Evolutionary conservation across 192 early-diverging fungal genomes (phyloP).

Genomic region (Linnemannia schmuckeri): DNA sequence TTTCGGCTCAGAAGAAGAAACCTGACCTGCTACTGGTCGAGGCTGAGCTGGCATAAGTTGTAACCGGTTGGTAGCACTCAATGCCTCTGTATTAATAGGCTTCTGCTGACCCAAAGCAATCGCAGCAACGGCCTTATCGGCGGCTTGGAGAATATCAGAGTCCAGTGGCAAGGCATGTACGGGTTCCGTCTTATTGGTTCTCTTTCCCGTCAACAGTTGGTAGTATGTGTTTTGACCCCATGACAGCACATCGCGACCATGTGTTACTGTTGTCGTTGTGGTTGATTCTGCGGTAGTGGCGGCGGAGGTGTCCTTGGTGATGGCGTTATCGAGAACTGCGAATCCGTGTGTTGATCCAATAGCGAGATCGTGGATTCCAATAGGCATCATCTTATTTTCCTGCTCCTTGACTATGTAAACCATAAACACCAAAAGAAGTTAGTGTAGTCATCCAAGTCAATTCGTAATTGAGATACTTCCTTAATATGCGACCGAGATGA

Average conservation of each 20-base stretch:
- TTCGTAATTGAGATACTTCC: background rate
- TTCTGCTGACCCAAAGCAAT: conserved; percentile 22
- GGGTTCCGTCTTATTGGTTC: conserved; percentile 54
- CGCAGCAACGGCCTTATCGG: conserved; percentile 30
- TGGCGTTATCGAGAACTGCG: conserved; percentile 58
- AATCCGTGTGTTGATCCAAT: conserved; percentile 58
- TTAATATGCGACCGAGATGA: background rate
- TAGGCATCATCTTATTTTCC: conserved; percentile 49
- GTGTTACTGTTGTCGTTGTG: background rate
- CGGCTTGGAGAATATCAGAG: conserved; percentile 27
- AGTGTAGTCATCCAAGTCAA: background rate
- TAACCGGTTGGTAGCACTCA: conserved; percentile 49
- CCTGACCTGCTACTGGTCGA: background rate
- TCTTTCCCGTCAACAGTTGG: conserved; percentile 56
- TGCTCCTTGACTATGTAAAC: conserved; percentile 40
- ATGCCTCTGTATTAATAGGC: background rate
- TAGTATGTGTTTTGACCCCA: conserved; percentile 60
- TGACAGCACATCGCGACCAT: conserved; percentile 58
- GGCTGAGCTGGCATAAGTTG: conserved; percentile 49
- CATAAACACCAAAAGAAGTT: background rate
- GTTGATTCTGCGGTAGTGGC: background rate
- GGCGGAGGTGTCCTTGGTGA: conserved; percentile 16
- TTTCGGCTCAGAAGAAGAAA: background rate
- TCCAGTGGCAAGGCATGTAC: conserved; percentile 51
- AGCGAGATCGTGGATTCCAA: conserved; percentile 52